These are phyloP conservation scores for Cerrena zonata DNA, from an alignment of 1,284 basidiomycete species.

Conservation along the genomic window DNA sequence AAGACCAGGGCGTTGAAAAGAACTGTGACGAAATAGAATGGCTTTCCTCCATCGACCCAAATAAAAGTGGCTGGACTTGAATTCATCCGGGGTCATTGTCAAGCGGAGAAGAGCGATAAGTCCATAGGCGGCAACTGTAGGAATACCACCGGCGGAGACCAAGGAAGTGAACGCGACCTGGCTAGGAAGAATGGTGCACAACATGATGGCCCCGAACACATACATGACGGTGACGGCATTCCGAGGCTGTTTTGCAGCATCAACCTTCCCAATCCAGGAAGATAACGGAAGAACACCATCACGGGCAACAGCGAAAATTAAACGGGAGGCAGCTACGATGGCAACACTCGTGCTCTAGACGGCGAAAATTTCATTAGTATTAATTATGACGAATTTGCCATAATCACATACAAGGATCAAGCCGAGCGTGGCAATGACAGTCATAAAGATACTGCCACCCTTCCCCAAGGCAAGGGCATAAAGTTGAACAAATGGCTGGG, in stretches of 20 bases:
- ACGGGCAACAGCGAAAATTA: conserved; percentile 82
- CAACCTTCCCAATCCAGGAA: conserved; percentile 71
- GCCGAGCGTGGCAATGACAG: conserved; percentile 69
- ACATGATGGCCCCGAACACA: conserved; percentile 61
- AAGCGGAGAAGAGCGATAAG: conserved; percentile 69
- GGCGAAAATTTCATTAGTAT: background rate
- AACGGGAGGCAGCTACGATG: conserved; percentile 77
- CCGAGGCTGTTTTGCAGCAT: conserved; percentile 62
- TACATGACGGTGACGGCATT: conserved; percentile 81
- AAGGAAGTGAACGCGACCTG: conserved; percentile 83
- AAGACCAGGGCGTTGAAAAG: conserved; percentile 72
- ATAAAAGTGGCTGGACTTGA: conserved; percentile 65
- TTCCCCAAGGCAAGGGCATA: conserved; percentile 77
- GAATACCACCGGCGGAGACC: conserved; percentile 74
- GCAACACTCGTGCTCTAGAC: conserved; percentile 74
- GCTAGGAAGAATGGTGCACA: conserved; percentile 81
- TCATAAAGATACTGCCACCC: conserved; percentile 78
- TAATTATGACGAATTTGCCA: background rate
- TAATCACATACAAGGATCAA: conserved; percentile 58
- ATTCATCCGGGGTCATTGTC: conserved; percentile 68
- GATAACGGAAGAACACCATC: conserved; percentile 82
- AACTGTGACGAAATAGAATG: conserved; percentile 62
- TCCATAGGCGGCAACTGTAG: conserved; percentile 79
- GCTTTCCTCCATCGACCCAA: conserved; percentile 60
- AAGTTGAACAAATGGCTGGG: conserved; percentile 82